Evolutionary conservation across 129 eudicot species (phyloP).

Genomic region (Dittrichia graveolens): DNA sequence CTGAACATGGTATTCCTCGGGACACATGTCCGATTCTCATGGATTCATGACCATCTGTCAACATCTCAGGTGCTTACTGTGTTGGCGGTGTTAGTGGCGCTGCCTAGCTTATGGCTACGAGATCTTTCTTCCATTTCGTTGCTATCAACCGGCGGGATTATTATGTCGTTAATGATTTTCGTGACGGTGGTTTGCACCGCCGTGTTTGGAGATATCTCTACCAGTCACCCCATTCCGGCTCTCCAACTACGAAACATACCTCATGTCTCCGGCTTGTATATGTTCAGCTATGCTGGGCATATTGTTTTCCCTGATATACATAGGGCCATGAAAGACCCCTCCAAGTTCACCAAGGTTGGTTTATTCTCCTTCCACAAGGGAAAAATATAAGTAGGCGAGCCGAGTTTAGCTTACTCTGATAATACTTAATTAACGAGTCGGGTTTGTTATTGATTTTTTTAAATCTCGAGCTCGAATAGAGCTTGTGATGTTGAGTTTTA

Average conservation of each 20-base stretch:
- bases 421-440: too few species aligned
- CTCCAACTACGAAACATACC: conserved; percentile 65
- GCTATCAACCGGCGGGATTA: conserved; percentile 68
- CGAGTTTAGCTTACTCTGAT: too few species aligned
- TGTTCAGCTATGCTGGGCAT: conserved; percentile 81
- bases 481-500: too few species aligned
- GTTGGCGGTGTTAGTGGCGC: conserved; percentile 67
- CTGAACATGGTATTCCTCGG: conserved; percentile 55
- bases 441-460: too few species aligned
- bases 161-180: conserved; percentile 72
- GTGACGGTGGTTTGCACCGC: conserved; percentile 67
- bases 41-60: conserved; percentile 35
- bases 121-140: conserved; percentile 78
- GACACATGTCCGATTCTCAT: conserved; percentile 36
- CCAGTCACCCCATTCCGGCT: conserved; percentile 56
- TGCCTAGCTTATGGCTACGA: conserved; percentile 85
- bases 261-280: conserved; percentile 66
- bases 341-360: conserved; percentile 87
- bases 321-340: conserved; percentile 84
- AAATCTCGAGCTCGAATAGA: too few species aligned
- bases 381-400: not conserved
- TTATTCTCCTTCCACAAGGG: not conserved
- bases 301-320: conserved; percentile 83
- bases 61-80: conserved; percentile 62
- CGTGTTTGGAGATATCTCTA: conserved; percentile 58